Conservation (phyloP, 192 early-diverging fungal genomes). For the Podila horticola region DNA sequence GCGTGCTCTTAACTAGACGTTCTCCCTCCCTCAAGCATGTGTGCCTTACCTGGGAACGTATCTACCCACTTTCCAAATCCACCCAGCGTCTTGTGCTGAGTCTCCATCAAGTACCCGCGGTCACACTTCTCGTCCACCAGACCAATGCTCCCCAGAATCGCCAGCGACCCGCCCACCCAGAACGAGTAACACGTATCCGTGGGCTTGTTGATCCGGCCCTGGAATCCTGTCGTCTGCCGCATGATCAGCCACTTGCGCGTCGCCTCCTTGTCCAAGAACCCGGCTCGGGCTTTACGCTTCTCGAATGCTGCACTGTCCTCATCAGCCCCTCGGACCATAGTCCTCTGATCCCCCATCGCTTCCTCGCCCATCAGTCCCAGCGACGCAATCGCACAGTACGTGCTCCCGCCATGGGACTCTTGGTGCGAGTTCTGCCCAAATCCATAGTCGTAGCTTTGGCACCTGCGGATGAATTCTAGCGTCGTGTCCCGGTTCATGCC, state of each 20-base stretch:
- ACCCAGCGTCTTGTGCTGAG: constrained; percentile 68
- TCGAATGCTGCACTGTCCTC: constrained; percentile 31
- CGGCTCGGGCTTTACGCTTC: constrained; percentile 55
- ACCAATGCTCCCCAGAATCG: constrained; percentile 70
- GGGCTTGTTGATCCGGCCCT: constrained; percentile 88
- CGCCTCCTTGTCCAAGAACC: constrained; percentile 62
- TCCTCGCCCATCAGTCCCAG: constrained; percentile 73
- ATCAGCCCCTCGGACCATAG: constrained; percentile 15
- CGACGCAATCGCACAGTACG: constrained; percentile 90
- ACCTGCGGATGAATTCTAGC: constrained; percentile 66
- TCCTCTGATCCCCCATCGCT: constrained; percentile 24
- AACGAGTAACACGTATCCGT: constrained; percentile 97
- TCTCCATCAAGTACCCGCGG: constrained; percentile 67
- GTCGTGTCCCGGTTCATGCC: constrained; percentile 77
- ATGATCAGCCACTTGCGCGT: constrained; percentile 80
- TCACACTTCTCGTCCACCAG: constrained; percentile 67
- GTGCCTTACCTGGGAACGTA: constrained; percentile 62
- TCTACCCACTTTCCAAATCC: constrained; percentile 69
- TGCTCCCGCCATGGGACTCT: constrained; percentile 93
- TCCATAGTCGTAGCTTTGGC: constrained; percentile 78
- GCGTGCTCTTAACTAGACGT: background rate
- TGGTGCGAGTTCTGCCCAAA: constrained; percentile 80
- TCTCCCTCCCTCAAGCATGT: background rate
- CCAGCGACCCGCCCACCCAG: constrained; percentile 91
- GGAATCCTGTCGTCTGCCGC: constrained; percentile 87